These are phyloP conservation scores for Entelexis sorbosivorans DNA, from an alignment of 1,139 yeast genomes.

Conservation along the genomic window DNA sequence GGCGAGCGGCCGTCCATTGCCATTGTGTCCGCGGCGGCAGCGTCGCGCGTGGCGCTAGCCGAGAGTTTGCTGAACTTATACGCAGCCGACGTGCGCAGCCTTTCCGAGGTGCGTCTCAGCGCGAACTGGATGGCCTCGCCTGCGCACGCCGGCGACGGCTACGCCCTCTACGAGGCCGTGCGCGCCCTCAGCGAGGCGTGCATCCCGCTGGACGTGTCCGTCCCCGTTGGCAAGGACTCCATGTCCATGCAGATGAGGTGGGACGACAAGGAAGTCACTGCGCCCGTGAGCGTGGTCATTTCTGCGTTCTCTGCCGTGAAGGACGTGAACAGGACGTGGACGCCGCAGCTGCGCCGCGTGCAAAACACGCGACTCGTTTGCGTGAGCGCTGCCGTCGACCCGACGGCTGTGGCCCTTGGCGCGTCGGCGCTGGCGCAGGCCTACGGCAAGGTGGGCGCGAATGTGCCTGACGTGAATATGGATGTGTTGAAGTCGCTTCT, in stretches of 20 bases:
- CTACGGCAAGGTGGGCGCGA: constrained; percentile 71
- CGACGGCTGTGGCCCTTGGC: constrained; percentile 41
- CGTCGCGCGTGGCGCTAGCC: constrained; percentile 96
- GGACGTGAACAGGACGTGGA: constrained; percentile 87
- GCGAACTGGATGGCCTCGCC: constrained; percentile 99
- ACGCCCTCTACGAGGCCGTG: constrained; percentile 91
- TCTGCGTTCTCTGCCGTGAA: constrained; percentile 87
- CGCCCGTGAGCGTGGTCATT: constrained; percentile 84
- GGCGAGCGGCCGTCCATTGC: constrained; percentile 95
- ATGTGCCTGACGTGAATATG: constrained; percentile 71
- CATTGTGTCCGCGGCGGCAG: constrained; percentile 79
- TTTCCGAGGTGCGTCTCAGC: constrained; percentile 70
- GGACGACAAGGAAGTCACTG: constrained; percentile 71
- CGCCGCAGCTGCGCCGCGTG: constrained; percentile 59
- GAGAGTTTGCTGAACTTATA: constrained; percentile 80
- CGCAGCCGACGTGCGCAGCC: constrained; percentile 77
- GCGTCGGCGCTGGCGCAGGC: constrained; percentile 95
- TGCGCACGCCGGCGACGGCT: constrained; percentile 88
- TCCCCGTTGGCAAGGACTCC: constrained; percentile 98
- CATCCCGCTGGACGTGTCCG: constrained; percentile 80
- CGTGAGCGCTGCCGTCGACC: constrained; percentile 43
- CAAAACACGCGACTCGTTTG: constrained; percentile 51
- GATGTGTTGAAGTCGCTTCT: constrained; percentile 56
- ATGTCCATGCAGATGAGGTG: constrained; percentile 99
- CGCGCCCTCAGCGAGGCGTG: constrained; percentile 95